A percentile compares a stretch with the other conserved stretches of the same genome.
phyloP scores from a whole-genome alignment of 2,329 filamentous ascomycete species.

The Penicillium thymicola region DNA sequence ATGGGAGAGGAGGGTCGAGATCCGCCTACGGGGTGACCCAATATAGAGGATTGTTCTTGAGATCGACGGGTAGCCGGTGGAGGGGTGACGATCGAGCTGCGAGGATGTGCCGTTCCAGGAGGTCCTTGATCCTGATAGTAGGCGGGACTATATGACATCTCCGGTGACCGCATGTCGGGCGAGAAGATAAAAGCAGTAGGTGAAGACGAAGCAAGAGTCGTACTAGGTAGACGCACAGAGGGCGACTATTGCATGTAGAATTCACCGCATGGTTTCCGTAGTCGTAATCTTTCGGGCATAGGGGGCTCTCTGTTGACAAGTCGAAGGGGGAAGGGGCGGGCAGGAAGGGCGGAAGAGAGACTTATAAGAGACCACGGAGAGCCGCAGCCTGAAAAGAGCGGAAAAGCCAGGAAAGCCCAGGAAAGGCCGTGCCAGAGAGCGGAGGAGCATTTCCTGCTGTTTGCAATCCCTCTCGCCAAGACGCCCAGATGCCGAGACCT shows the following conservation, averaged over 20 bases:
- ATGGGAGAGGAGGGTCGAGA: slow-evolving; percentile 15
- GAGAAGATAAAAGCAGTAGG: slow-evolving; percentile 9
- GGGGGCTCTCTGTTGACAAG: slow-evolving; percentile 7
- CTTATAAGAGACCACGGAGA: slow-evolving; percentile 15
- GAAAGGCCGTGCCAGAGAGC: slow-evolving; percentile 23
- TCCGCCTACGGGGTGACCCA: slow-evolving; percentile 6
- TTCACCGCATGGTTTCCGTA: slow-evolving; percentile 22
- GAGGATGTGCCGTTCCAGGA: slow-evolving; percentile 23
- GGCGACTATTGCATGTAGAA: slow-evolving; percentile 17
- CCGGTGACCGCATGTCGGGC: slow-evolving; percentile 31
- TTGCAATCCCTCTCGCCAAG: slow-evolving; percentile 26
- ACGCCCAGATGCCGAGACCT: slow-evolving; percentile 34
- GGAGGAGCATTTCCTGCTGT: slow-evolving; percentile 23
- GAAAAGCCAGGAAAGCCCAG: slow-evolving; percentile 22
- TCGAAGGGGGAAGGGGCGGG: slow-evolving; percentile 5
- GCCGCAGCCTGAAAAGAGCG: slow-evolving; percentile 18
- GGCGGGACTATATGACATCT: slow-evolving; percentile 38
- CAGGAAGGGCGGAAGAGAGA: slow-evolving; percentile 10
- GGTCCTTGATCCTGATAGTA: slow-evolving; percentile 31
- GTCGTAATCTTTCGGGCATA: slow-evolving; percentile 2
- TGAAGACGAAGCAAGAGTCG: slow-evolving; percentile 12
- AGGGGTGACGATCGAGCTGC: slow-evolving; percentile 18
- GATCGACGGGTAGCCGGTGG: slow-evolving; percentile 19
- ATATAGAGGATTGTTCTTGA: slow-evolving; percentile 19
- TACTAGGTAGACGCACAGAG: slow-evolving; percentile 20